These are phyloP conservation scores for Ceratobasidium theobromae DNA, from an alignment of 1,284 basidiomycete species.

Conservation along the genomic window DNA sequence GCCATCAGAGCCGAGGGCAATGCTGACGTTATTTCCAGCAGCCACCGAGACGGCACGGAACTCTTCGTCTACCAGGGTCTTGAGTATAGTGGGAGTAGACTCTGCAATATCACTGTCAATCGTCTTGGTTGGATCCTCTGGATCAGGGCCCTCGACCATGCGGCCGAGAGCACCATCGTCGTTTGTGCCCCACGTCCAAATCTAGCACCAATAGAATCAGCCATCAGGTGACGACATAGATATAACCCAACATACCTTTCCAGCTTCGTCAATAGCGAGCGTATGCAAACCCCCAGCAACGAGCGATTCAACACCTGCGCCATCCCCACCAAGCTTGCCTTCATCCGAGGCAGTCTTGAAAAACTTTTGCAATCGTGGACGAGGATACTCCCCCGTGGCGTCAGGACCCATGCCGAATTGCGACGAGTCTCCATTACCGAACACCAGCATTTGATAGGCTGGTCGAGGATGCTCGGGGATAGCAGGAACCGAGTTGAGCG, in stretches of 20 bases:
- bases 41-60: constrained; percentile 57
- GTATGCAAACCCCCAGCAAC: constrained; percentile 56
- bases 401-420: constrained; percentile 53
- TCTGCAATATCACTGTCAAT: constrained; percentile 55
- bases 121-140: constrained; percentile 42
- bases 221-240: neutral
- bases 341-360: constrained; percentile 45
- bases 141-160: constrained; percentile 48
- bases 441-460: constrained; percentile 47
- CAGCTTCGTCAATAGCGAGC: constrained; percentile 51
- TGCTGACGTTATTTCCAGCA: constrained; percentile 55
- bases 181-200: constrained; percentile 59
- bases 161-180: constrained; percentile 60
- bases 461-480: constrained; percentile 38
- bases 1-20: constrained; percentile 53
- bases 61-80: constrained; percentile 46
- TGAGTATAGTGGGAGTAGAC: constrained; percentile 51
- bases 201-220: constrained; percentile 38
- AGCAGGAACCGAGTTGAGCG: constrained; percentile 37
- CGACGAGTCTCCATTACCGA: constrained; percentile 51
- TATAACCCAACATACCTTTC: constrained; percentile 44
- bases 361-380: constrained; percentile 49
- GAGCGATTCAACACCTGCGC: constrained; percentile 49
- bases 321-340: constrained; percentile 43
- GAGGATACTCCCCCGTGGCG: constrained; percentile 48